A percentile compares a stretch with the other conserved stretches of the same genome.
Conservation (phyloP, 805 yeast species). For the Tetrapisispora nanseiensis region DNA sequence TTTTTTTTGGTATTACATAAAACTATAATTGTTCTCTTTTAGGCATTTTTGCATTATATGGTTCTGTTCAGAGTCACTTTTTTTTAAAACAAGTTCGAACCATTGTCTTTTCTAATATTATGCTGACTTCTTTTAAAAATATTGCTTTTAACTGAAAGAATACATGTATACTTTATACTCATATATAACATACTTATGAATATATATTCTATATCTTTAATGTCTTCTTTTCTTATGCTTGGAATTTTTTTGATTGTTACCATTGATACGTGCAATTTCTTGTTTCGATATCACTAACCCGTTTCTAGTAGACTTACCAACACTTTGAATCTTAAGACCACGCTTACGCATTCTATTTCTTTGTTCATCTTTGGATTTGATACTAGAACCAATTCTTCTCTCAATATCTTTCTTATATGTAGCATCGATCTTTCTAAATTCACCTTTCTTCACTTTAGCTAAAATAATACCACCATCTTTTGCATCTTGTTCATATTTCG, state of each 20-base stretch:
- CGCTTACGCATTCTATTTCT: constrained; percentile 46
- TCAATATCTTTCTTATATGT: constrained; percentile 31
- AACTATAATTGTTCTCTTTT: no score
- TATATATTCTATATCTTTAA: not conserved
- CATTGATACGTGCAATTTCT: constrained; percentile 41
- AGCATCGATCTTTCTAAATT: constrained; percentile 49
- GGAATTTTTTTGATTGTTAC: constrained; percentile 5
- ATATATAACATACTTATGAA: not conserved
- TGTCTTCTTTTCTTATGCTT: constrained; percentile 4
- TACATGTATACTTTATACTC: not conserved
- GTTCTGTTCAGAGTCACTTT: no score
- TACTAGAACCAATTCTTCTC: constrained; percentile 37
- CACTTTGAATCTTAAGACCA: constrained; percentile 66
- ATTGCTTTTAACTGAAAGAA: no score
- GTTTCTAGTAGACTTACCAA: constrained; percentile 70
- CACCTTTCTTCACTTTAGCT: constrained; percentile 59
- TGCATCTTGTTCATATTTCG: constrained; percentile 65
- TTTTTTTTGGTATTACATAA: no score
- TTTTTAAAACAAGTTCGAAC: no score
- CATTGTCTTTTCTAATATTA: no score
- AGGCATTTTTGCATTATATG: no score
- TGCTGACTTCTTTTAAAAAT: no score
- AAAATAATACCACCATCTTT: constrained; percentile 84
- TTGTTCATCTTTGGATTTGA: constrained; percentile 40
- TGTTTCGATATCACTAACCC: constrained; percentile 62